Base-by-base conservation (phyloP, 2,329 filamentous ascomycete genomes). In the Sporothrix euskadiensis region DNA sequence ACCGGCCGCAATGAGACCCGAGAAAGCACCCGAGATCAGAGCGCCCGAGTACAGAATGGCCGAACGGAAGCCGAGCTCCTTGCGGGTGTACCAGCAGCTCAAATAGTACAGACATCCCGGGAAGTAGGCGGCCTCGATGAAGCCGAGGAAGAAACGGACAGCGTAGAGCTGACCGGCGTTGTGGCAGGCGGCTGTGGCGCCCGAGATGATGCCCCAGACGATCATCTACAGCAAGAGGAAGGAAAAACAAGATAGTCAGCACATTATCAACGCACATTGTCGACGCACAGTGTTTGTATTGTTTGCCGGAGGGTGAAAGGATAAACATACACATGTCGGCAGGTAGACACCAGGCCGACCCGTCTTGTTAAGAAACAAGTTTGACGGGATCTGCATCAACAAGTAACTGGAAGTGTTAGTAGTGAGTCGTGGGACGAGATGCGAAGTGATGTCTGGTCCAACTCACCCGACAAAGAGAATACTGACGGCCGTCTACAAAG, bases 1-100 rank as follows among this genome's bases (percentile, higher is more conserved):
- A 7, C 91, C 89, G 0, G 87, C 87, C 1, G 86, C 83, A 56
- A 89, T 85, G 10, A 88, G 77, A 1, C 89, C 90, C 1, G 88
- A 89, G 78, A 92, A 92, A 1, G 90, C 90, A 1, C 89, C 89
- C 0, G 88, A 89, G 19, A 92, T 85, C 14, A 92, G 82, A 0
- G 88, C 88, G 0, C 90, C 91, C 0, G 88, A 88, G 76, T 85
- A 82, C 19, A 82, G 83, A 9, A 90, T 82, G 8, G 88, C 87
- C 12, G 88, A 90, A 12, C 89, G 83, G 47, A 90, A 83, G 16
- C 85, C 87, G 0, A 90, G 82, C 78, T 91, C 90, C 75, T 87
- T 87, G 41, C 89, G 84, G 0, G 89, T 92, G 78, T 92, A 92
- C 89, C 90, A 92, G 73, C 82, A 83, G 1, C 80, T 82, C 2